phyloP scores from a whole-genome alignment of 495 filamentous ascomycete species.

The Trichoderma reesei region DNA sequence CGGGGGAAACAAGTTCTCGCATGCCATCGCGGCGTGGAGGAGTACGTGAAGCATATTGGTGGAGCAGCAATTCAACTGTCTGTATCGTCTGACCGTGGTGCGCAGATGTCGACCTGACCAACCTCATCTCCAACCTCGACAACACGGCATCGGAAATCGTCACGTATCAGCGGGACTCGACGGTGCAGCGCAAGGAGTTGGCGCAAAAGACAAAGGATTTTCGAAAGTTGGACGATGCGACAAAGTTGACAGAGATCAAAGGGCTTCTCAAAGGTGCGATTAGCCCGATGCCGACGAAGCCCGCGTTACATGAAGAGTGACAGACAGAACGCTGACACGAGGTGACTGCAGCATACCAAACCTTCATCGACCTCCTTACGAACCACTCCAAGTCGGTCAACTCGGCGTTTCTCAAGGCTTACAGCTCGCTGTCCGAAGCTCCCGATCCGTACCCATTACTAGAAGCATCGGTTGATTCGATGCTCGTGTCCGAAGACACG shows the following conservation, averaged over 20 bases:
- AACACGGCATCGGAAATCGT: constrained; percentile 89
- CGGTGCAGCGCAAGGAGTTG: constrained; percentile 90
- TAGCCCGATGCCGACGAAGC: neutral
- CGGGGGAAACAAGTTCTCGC: constrained; percentile 84
- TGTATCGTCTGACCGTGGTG: constrained; percentile 22
- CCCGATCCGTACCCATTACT: constrained; percentile 95
- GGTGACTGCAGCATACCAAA: constrained; percentile 68
- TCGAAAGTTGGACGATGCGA: constrained; percentile 83
- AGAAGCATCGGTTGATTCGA: constrained; percentile 90
- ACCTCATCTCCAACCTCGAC: constrained; percentile 79
- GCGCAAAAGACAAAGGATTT: constrained; percentile 99
- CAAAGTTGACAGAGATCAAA: constrained; percentile 82
- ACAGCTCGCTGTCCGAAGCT: constrained; percentile 87
- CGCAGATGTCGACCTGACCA: constrained; percentile 78
- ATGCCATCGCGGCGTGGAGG: constrained; percentile 91
- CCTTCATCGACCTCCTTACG: constrained; percentile 90
- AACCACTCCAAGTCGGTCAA: constrained; percentile 89
- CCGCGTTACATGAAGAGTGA: neutral
- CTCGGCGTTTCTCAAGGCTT: constrained; percentile 82
- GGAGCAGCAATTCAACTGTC: constrained; percentile 48
- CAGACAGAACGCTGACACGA: neutral
- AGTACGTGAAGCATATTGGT: constrained; percentile 50
- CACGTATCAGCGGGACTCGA: constrained; percentile 77
- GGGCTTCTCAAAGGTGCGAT: constrained; percentile 68
- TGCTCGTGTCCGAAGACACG: constrained; percentile 82